phyloP scores from a whole-genome alignment of 176 grass and related monocot genomes.

The Neostapfia colusana region DNA sequence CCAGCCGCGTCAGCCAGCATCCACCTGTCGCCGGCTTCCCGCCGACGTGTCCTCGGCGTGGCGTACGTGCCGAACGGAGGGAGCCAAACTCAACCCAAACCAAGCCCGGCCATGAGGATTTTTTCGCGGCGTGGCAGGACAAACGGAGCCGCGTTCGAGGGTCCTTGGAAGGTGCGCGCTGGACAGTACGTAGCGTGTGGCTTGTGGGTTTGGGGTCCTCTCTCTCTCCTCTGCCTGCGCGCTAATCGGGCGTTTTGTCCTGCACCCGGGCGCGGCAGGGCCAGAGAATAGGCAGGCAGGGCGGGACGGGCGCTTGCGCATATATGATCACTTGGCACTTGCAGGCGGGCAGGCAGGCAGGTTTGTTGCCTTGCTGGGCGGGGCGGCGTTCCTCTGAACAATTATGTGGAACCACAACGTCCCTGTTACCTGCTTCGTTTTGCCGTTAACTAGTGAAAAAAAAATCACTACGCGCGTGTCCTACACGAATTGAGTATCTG shows the following conservation, averaged over 20 bases:
- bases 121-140: not conserved
- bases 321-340: too few species aligned
- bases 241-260: constrained; percentile 34
- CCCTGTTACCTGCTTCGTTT: not conserved
- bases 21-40: not conserved
- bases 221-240: constrained; percentile 1
- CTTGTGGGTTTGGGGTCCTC: not conserved
- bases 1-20: too few species aligned
- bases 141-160: not conserved
- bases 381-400: not conserved
- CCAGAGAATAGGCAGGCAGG: too few species aligned
- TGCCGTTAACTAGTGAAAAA: not conserved
- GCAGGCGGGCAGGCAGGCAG: too few species aligned
- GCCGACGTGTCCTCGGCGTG: not conserved
- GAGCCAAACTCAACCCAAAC: not conserved
- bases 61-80: not conserved
- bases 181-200: not conserved
- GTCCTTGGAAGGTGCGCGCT: constrained; percentile 21
- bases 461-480: not conserved
- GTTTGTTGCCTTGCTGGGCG: not conserved
- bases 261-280: not conserved
- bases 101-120: constrained; percentile 13
- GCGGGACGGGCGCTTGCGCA: too few species aligned
- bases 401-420: not conserved
- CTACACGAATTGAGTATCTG: not conserved